Evolutionary conservation across 2,329 filamentous ascomycete genomes (phyloP), one percentile per base, ranked within the genome.

Genomic region (Aphanoascus verrucosus): DNA sequence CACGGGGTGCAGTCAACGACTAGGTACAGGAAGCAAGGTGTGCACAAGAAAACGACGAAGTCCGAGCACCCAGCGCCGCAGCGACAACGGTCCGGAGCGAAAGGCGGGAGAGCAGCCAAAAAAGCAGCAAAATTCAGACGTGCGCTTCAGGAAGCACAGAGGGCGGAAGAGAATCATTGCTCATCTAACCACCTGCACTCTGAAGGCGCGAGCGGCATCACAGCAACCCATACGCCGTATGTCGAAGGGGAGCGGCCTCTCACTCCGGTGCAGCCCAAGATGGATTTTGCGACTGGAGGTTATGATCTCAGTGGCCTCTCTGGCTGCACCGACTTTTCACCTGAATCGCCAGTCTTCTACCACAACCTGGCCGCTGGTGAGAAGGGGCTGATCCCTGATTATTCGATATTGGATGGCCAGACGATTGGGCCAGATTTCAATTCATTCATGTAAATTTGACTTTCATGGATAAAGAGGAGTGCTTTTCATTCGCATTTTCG

Each of bases 1-100:
- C 72, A 84, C 20, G 86, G 87, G 23, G 86, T 96, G 48, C 82
- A 89, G 68, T 91, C 88, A 55, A 97, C 91, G 0, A 96, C 91
- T 1, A 75, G 84, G 58, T 89, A 86, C 67, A 80, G 85, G 59
- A 83, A 82, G 55, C 61, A 66, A 49, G 62, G 64, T 14, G 64
- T 64, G 53, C 63, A 63, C 57, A 75, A 71, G 57, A 72, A 69
- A 56, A 54, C 61, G n/a, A 58, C 60, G 38, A 65, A 60, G 56
- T 64, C 67, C 37, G 67, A 73, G n/a, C 59, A 63, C 17, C 65
- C 69, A 31, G 66, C 66, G 15, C 64, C 68, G 53, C 64, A 69
- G 56, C 67, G 69, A 54, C 70, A 71, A 57, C 63, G 64, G 49
- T 70, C 71, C 32, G 72, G 69, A 53, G 67, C 68, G 8, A 71